Evolutionary conservation across 495 filamentous ascomycete species (phyloP).

Genomic region (Trypethelium eluteriae): DNA sequence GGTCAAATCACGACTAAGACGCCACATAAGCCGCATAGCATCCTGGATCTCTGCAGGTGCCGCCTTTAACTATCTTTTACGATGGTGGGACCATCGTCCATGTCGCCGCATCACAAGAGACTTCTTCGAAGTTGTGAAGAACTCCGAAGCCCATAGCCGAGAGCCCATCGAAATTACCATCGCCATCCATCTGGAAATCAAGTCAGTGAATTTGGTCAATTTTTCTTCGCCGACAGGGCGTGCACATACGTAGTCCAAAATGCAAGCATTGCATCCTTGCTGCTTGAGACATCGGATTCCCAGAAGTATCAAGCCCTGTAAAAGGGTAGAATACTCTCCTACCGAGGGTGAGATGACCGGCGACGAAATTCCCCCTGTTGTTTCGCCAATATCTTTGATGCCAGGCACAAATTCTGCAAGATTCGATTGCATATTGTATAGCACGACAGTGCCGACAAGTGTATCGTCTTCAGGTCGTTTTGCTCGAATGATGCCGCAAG

Average conservation of each 20-base stretch:
- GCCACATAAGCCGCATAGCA: no score
- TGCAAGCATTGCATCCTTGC: slow-evolving; percentile 58
- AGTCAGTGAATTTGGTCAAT: slow-evolving; percentile 25
- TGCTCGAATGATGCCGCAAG: slow-evolving; percentile 76
- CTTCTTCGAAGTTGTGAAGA: slow-evolving; percentile 70
- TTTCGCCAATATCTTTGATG: slow-evolving; percentile 47
- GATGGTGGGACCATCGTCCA: slow-evolving; percentile 52
- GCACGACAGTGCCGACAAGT: slow-evolving; percentile 73
- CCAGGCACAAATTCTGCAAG: slow-evolving; percentile 65
- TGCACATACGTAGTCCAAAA: slow-evolving; percentile 66
- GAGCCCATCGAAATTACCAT: slow-evolving; percentile 63
- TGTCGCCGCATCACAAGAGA: slow-evolving; percentile 65
- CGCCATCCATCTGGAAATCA: slow-evolving; percentile 53
- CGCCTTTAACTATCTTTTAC: slow-evolving; percentile 12
- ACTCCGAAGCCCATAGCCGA: slow-evolving; percentile 69
- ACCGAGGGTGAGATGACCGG: slow-evolving; percentile 65
- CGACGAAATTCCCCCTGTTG: slow-evolving; percentile 67
- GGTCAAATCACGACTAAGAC: neutral
- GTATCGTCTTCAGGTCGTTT: slow-evolving; percentile 59
- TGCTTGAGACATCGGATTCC: slow-evolving; percentile 76
- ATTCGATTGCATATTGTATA: slow-evolving; percentile 61
- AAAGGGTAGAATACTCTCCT: slow-evolving; percentile 59
- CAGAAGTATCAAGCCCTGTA: slow-evolving; percentile 75
- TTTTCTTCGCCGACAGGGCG: slow-evolving; percentile 3
- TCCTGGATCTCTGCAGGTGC: no score